A percentile compares a stretch with the other conserved stretches of the same genome.
Evolutionary conservation across 2,329 filamentous ascomycete species (phyloP).

Genomic region (Ustulina deusta): DNA sequence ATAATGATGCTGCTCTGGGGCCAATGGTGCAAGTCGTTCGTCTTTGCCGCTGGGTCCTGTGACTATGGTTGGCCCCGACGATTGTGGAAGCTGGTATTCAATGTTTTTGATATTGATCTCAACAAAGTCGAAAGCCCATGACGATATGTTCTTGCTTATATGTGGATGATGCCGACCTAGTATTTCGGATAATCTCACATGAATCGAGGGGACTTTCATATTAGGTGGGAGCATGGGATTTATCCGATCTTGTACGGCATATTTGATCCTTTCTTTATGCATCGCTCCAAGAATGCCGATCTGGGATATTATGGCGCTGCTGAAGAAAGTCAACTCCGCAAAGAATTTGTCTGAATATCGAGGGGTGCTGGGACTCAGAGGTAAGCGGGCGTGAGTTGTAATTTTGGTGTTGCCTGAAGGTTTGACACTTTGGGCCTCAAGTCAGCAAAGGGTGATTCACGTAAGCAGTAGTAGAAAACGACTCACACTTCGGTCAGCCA

Average conservation of each 20-base stretch:
- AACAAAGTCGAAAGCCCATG: constrained; percentile 71
- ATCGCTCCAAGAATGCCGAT: constrained; percentile 63
- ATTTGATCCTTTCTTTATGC: constrained; percentile 58
- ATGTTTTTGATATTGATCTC: constrained; percentile 68
- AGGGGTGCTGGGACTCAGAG: constrained; percentile 58
- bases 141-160: constrained; percentile 42
- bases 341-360: constrained; percentile 64
- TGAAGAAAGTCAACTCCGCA: constrained; percentile 63
- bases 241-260: constrained; percentile 50
- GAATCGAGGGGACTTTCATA: constrained; percentile 62
- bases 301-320: constrained; percentile 64
- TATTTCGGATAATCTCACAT: constrained; percentile 62
- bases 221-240: constrained; percentile 58
- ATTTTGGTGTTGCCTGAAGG: constrained; percentile 42
- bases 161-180: constrained; percentile 45
- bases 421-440: constrained; percentile 34
- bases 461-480: constrained; percentile 12
- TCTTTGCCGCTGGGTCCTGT: constrained; percentile 24
- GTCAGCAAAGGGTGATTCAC: constrained; percentile 32
- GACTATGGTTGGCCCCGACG: constrained; percentile 17
- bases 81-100: constrained; percentile 43
- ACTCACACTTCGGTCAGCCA: constrained; percentile 77
- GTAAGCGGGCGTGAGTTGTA: constrained; percentile 55
- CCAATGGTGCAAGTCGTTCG: constrained; percentile 16
- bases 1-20: constrained; percentile 47